These are phyloP conservation scores for Aspergillus ochraceus DNA, from an alignment of 2,329 filamentous ascomycete species.

Conservation along the genomic window DNA sequence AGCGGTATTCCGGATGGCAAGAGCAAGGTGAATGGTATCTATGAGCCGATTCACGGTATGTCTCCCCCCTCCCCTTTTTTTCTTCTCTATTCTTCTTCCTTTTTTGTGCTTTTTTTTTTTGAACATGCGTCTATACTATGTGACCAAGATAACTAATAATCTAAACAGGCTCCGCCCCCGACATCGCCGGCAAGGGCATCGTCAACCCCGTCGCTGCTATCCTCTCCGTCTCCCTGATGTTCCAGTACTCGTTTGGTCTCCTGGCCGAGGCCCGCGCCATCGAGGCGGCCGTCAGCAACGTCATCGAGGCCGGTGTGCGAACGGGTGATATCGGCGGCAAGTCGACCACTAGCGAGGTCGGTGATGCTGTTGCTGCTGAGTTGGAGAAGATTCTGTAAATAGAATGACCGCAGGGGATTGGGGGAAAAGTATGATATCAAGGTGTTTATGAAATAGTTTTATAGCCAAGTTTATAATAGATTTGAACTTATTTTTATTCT, in stretches of 20 bases:
- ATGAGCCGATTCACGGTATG: constrained; percentile 93
- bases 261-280: constrained; percentile 74
- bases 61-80: not conserved
- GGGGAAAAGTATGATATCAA: not conserved
- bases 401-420: constrained; percentile 23
- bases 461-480: constrained; percentile 1
- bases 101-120: not conserved
- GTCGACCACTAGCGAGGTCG: constrained; percentile 72
- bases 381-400: constrained; percentile 68
- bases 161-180: constrained; percentile 75
- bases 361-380: constrained; percentile 77
- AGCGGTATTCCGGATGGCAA: constrained; percentile 84
- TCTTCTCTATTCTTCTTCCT: not conserved
- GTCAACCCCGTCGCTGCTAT: constrained; percentile 93
- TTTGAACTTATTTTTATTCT: not conserved
- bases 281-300: constrained; percentile 75
- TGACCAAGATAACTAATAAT: not conserved
- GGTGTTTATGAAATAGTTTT: constrained; percentile 6
- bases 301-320: constrained; percentile 74
- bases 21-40: constrained; percentile 86
- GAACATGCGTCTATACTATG: not conserved
- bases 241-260: constrained; percentile 85
- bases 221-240: constrained; percentile 91
- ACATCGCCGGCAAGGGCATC: constrained; percentile 88
- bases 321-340: constrained; percentile 85